Evolutionary conservation across 2,329 filamentous ascomycete genomes (phyloP), one percentile per base, ranked within the genome.

Genomic region (Rhinocladiella mackenziei): DNA sequence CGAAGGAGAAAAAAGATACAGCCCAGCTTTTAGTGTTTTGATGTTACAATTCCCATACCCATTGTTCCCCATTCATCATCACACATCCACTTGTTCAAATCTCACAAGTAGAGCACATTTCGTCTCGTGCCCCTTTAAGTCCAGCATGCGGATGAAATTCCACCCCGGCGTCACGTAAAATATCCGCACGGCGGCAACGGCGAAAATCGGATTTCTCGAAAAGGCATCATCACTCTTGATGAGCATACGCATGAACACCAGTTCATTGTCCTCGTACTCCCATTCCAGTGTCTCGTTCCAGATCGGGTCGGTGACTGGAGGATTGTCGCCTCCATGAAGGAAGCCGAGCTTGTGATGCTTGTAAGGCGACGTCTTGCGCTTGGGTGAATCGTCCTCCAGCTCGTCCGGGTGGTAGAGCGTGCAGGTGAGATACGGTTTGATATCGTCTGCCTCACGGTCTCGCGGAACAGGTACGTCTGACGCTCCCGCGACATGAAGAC

Each of bases 191-290:
- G 53, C 48, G 13, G 39, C 30, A n/a, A 57, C 53, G 10, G 48
- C 53, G 22, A 54, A 43, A 10, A 54, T 51, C 1, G 53, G 55
- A 26, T 57, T 56, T 13, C 36, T 48, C 1, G 51, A 48, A 45
- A 53, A 57, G n/a, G 39, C 37, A 22, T 57, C 55, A 29, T 57
- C 55, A 23, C 51, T 54, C 46, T 57, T 57, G 39, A 56, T 49
- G 23, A 57, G 36, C 37, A 57, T 47, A 4, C 55, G 43, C 10
- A 57, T 28, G 29, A 56, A 56, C n/a, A 50, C 45, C 33, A 57
- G 22, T 26, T 56, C 55, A 37, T 54, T 52, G 19, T 57, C 53
- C 4, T 49, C 44, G 25, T 56, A 54, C 26, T 57, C 45, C 55
- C 55, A 57, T 11, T 56, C 48, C 9, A 57, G 43, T 1, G 31